Conservation (phyloP, 2,329 filamentous ascomycete species). For the Pseudogymnoascus verrucosus region DNA sequence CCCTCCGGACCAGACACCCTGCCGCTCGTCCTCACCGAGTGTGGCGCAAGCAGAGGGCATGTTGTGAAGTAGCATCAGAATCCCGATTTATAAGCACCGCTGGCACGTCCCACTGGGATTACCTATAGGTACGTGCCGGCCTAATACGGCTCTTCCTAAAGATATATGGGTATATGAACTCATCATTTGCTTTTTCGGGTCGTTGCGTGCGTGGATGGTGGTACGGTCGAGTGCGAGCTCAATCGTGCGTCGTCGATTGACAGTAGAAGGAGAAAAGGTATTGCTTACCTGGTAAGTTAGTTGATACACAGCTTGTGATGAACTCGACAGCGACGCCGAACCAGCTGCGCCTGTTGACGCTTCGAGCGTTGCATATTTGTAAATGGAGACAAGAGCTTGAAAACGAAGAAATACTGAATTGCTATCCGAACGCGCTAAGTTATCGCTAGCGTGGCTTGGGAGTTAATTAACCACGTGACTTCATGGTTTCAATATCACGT, state of each 20-base stretch:
- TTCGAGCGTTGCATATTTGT: neutral
- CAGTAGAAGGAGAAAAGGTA: neutral
- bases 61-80: conserved; percentile 5
- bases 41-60: neutral
- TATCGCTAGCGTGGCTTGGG: neutral
- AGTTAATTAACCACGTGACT: neutral
- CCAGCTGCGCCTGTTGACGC: neutral
- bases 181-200: conserved; percentile 1
- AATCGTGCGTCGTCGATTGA: neutral
- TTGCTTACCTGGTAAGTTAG: conserved; percentile 4
- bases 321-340: neutral
- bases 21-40: neutral
- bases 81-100: conserved; percentile 5
- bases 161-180: conserved; percentile 9
- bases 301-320: neutral
- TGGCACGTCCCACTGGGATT: conserved; percentile 4
- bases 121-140: conserved; percentile 6
- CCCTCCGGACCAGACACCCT: neutral
- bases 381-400: neutral
- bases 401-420: conserved; percentile 6
- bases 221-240: neutral
- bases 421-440: neutral
- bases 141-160: conserved; percentile 8
- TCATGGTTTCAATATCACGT: neutral
- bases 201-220: neutral